These are phyloP conservation scores for Pestalotiopsis sp. DNA, from an alignment of 2,329 filamentous ascomycete species.

Conservation along the genomic window DNA sequence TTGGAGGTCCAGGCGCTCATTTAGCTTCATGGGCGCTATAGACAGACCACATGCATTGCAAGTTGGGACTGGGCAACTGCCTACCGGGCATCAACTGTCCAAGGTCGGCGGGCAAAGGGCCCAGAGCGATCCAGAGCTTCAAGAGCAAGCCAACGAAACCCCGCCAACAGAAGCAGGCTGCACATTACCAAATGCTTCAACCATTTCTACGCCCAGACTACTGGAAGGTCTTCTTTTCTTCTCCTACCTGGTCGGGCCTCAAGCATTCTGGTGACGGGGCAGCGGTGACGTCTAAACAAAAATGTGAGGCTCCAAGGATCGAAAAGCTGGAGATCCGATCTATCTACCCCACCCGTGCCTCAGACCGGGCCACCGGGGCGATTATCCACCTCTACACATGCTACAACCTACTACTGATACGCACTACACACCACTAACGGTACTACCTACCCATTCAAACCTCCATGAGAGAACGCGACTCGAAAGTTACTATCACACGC, in stretches of 20 bases:
- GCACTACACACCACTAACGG: not conserved
- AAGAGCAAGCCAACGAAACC: no score
- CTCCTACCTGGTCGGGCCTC: not conserved
- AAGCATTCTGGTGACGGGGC: not conserved
- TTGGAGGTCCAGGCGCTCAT: no score
- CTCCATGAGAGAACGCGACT: not conserved
- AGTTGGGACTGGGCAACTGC: no score
- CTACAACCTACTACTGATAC: not conserved
- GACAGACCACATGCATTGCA: no score
- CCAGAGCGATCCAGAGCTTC: no score
- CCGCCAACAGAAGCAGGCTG: no score
- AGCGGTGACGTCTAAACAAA: not conserved
- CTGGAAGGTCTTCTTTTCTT: no score
- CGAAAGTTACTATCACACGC: not conserved
- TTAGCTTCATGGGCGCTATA: no score
- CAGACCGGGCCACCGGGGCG: not conserved
- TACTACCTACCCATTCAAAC: not conserved
- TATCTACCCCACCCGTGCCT: not conserved
- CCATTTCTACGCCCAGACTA: no score
- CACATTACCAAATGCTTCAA: no score
- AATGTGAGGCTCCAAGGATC: not conserved
- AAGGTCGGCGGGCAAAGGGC: no score
- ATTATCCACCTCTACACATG: not conserved
- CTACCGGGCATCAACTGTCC: no score
- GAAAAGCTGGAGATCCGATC: not conserved